Percentiles rank a stretch among this genome's conserved stretches.
Conservation (phyloP, 345 rosid species). For the sweet orange (Citrus sinensis) region DNA sequence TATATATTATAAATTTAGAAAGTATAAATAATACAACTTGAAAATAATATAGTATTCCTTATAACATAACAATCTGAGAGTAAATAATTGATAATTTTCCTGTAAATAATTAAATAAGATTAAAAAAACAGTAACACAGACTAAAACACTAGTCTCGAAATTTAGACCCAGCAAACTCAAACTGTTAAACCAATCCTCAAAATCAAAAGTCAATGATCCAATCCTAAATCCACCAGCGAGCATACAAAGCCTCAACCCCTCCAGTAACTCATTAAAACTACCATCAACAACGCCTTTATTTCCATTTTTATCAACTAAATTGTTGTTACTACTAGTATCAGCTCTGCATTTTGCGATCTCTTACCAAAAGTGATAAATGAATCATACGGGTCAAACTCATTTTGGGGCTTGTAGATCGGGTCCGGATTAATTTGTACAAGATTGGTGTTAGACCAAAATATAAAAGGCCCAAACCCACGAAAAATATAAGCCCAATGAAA, state of each 20-base stretch:
- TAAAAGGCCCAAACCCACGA: too few species aligned
- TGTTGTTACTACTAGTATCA: slow-evolving; percentile 18
- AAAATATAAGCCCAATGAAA: too few species aligned
- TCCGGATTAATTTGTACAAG: slow-evolving; percentile 20
- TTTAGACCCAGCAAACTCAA: too few species aligned
- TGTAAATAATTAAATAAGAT: too few species aligned
- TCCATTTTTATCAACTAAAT: slow-evolving; percentile 9
- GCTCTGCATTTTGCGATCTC: slow-evolving; percentile 64
- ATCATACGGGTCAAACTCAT: slow-evolving; percentile 68
- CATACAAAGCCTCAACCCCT: slow-evolving; percentile 69
- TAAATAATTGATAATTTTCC: fast-evolving
- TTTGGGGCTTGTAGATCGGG: slow-evolving; percentile 29
- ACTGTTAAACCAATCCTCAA: too few species aligned
- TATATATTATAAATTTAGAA: too few species aligned
- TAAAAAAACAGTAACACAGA: too few species aligned
- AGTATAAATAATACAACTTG: too few species aligned
- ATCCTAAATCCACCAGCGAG: slow-evolving; percentile 31
- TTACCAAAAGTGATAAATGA: slow-evolving; percentile 70
- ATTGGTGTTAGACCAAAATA: neutral
- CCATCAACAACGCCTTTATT: slow-evolving; percentile 16
- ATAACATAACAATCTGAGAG: too few species aligned
- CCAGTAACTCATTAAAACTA: slow-evolving; percentile 29
- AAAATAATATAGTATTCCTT: too few species aligned
- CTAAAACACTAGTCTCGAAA: too few species aligned
- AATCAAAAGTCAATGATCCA: too few species aligned